Evolutionary conservation across 2,329 filamentous ascomycete species (phyloP).

Genomic region (Endocalyx cinctus): DNA sequence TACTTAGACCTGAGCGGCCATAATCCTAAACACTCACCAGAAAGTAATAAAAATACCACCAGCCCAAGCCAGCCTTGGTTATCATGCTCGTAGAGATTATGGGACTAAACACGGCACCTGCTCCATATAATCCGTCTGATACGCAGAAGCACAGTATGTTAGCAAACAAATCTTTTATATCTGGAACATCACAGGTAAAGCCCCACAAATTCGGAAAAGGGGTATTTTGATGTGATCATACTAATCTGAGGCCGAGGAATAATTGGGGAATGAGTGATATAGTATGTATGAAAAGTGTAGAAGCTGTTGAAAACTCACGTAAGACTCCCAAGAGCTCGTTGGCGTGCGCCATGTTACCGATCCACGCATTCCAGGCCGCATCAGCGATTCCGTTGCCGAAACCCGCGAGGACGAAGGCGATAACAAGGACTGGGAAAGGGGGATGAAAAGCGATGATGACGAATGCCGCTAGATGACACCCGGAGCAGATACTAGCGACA

Average conservation of each 20-base stretch:
- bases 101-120: slow-evolving; percentile 65
- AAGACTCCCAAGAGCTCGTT: slow-evolving; percentile 67
- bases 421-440: slow-evolving; percentile 61
- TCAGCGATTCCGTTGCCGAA: slow-evolving; percentile 66
- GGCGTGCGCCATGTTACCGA: slow-evolving; percentile 63
- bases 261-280: too few relatives aligned
- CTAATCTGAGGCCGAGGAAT: too few relatives aligned
- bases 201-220: too few relatives aligned
- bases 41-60: slow-evolving; percentile 72
- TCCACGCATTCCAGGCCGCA: slow-evolving; percentile 50
- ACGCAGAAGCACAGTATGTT: too few relatives aligned
- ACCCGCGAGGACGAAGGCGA: slow-evolving; percentile 62
- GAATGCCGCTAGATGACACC: slow-evolving; percentile 61
- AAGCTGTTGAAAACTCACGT: too few relatives aligned
- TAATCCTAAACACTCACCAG: slow-evolving; percentile 55
- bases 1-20: too few relatives aligned
- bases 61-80: slow-evolving; percentile 53
- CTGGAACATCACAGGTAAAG: too few relatives aligned
- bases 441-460: slow-evolving; percentile 60
- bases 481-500: slow-evolving; percentile 56
- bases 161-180: too few relatives aligned
- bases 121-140: slow-evolving; percentile 64
- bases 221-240: too few relatives aligned
- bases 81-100: slow-evolving; percentile 68
- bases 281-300: too few relatives aligned